These are phyloP conservation scores for Cruciata laevipes DNA, from an alignment of 257 asterid genomes.

Conservation along the genomic window DNA sequence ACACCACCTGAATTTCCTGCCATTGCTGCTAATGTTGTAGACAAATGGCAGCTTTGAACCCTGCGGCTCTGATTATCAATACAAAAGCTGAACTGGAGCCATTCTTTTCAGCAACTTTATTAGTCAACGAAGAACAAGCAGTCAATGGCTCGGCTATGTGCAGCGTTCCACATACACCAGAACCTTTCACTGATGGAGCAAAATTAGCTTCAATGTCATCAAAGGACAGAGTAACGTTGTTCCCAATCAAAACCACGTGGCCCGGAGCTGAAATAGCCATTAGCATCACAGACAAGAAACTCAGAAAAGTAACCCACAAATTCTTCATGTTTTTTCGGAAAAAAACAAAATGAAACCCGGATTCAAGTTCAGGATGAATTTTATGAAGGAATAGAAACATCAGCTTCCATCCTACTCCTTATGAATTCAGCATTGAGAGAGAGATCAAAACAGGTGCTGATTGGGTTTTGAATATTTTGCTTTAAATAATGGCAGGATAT, in stretches of 20 bases:
- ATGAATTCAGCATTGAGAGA: background rate
- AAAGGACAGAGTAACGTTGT: conserved; percentile 46
- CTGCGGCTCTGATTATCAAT: conserved; percentile 59
- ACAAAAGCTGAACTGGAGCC: conserved; percentile 40
- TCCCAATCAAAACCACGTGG: conserved; percentile 52
- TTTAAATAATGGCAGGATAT: background rate
- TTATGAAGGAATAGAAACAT: conserved; percentile 29
- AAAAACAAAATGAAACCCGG: background rate
- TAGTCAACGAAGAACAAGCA: conserved; percentile 56
- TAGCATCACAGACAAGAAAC: conserved; percentile 26
- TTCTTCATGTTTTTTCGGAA: conserved; percentile 20
- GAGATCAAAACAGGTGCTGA: background rate
- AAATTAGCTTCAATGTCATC: conserved; percentile 75
- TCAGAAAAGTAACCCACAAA: conserved; percentile 34
- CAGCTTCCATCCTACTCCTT: conserved; percentile 35
- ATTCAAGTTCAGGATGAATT: background rate
- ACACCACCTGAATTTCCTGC: conserved; percentile 63
- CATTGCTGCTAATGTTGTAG: conserved; percentile 77
- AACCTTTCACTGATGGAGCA: conserved; percentile 48
- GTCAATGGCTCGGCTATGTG: conserved; percentile 65
- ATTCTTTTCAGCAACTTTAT: conserved; percentile 26
- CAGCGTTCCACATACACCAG: conserved; percentile 51
- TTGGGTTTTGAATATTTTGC: conserved; percentile 8
- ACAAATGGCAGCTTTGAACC: conserved; percentile 71
- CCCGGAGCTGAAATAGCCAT: conserved; percentile 40